Conservation (phyloP, 108 stramenopile genomes). For the Parietichytrium sp. region DNA sequence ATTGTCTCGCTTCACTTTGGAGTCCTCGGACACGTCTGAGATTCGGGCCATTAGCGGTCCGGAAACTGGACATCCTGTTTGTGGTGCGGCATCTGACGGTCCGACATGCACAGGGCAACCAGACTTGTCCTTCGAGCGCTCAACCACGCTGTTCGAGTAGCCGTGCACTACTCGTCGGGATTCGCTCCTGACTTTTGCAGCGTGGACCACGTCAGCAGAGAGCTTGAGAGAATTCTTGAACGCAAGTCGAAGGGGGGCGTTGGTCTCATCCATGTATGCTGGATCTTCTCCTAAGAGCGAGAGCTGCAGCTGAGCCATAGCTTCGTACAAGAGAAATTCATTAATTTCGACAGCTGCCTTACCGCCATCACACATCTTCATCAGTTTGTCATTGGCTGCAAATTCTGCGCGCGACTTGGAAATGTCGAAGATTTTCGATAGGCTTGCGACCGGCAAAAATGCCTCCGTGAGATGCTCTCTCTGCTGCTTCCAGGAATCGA, state of each 20-base stretch:
- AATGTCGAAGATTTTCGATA: not conserved
- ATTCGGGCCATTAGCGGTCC: too few relatives aligned
- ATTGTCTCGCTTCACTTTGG: too few relatives aligned
- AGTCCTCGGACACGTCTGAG: too few relatives aligned
- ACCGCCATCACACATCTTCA: not conserved
- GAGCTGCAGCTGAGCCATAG: constrained; percentile 10
- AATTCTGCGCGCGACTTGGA: not conserved
- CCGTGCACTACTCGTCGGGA: constrained; percentile 6
- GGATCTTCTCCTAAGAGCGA: constrained; percentile 3
- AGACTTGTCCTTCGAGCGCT: not conserved
- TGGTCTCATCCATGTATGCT: constrained; percentile 19
- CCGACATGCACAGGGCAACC: constrained; percentile 14
- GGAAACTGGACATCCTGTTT: too few relatives aligned
- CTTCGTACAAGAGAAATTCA: not conserved
- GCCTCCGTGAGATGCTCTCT: constrained; percentile 31
- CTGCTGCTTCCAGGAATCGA: constrained; percentile 4
- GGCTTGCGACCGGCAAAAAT: not conserved
- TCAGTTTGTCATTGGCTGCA: not conserved
- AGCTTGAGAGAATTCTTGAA: constrained; percentile 24
- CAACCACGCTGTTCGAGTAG: constrained; percentile 21
- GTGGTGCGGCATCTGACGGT: too few relatives aligned
- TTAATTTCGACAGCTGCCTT: not conserved
- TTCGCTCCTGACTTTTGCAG: not conserved
- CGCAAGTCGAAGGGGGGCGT: constrained; percentile 5
- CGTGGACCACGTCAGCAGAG: not conserved